Percentiles rank a stretch among this genome's conserved stretches.
Evolutionary conservation across 179 eudicot genomes (phyloP).

Genomic region (Amaranthus tricolor): DNA sequence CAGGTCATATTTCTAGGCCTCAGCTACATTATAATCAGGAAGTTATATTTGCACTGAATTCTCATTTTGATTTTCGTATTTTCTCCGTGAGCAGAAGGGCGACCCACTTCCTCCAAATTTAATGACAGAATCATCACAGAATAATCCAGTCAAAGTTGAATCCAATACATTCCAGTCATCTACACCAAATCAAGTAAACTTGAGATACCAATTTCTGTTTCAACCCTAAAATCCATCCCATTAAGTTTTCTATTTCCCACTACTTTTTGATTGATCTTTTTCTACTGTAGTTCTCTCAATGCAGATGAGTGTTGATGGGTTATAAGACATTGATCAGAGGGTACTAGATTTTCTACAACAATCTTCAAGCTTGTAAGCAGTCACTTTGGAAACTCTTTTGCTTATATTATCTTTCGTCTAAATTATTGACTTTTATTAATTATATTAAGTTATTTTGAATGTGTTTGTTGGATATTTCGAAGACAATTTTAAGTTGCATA

Average conservation of each 20-base stretch:
- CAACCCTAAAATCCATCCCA: too few relatives aligned
- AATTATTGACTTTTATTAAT: too few relatives aligned
- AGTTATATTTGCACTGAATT: neutral
- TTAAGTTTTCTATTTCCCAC: neutral
- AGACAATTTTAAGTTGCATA: too few relatives aligned
- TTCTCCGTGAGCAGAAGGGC: conserved; percentile 25
- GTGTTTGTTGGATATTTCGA: too few relatives aligned
- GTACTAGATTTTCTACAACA: conserved; percentile 63
- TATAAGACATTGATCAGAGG: conserved; percentile 62
- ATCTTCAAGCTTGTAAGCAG: conserved; percentile 64
- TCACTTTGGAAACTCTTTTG: neutral
- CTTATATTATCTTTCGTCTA: neutral
- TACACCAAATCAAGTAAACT: conserved; percentile 32
- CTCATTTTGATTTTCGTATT: conserved; percentile 6
- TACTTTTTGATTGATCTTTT: conserved; percentile 5
- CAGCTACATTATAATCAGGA: neutral
- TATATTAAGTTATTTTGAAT: too few relatives aligned
- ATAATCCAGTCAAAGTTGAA: too few relatives aligned
- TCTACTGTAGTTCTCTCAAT: conserved; percentile 38
- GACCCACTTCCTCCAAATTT: too few relatives aligned
- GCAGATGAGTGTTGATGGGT: conserved; percentile 65
- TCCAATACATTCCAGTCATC: too few relatives aligned
- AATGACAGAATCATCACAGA: too few relatives aligned
- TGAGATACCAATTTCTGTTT: neutral
- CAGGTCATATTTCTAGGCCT: conserved; percentile 39